Evolutionary conservation across 768 basidiomycete genomes (phyloP).

Genomic region (Rhodotorula toruloides): DNA sequence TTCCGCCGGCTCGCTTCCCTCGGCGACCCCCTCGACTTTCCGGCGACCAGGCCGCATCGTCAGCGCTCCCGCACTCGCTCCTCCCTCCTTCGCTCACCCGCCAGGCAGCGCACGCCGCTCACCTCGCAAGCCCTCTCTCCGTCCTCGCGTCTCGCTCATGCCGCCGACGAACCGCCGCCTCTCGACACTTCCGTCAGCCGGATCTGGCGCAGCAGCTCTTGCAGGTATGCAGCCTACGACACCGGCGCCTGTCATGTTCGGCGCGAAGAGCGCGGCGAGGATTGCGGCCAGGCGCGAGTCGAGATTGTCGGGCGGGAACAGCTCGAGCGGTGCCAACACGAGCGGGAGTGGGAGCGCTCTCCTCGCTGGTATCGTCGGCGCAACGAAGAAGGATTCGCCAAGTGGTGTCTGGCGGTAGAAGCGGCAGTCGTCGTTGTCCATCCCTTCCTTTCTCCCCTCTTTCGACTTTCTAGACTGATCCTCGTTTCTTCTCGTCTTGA

Average conservation of each 20-base stretch:
- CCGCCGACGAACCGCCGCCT: constrained; percentile 9
- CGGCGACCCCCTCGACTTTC: not conserved
- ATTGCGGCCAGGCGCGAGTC: constrained; percentile 26
- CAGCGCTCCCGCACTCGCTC: not conserved
- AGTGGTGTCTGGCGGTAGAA: not conserved
- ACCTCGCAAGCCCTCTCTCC: constrained; percentile 21
- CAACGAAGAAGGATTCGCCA: not conserved
- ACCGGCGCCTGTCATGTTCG: constrained; percentile 5
- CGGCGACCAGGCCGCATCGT: not conserved
- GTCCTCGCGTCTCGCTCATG: constrained; percentile 1
- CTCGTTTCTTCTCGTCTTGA: too few relatives aligned
- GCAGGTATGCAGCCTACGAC: constrained; percentile 2
- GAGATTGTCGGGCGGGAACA: constrained; percentile 5
- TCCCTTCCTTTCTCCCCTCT: not conserved
- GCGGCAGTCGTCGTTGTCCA: not conserved
- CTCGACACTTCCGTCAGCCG: not conserved
- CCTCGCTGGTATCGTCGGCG: not conserved
- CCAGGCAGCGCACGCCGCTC: constrained; percentile 9
- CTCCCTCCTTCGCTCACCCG: not conserved
- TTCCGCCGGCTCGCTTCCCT: not conserved
- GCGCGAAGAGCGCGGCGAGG: constrained; percentile 28
- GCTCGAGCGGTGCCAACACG: constrained; percentile 26
- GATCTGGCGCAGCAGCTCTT: not conserved
- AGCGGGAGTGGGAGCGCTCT: constrained; percentile 6
- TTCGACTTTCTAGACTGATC: not conserved